A percentile compares a stretch with the other conserved stretches of the same genome.
Conservation (phyloP, 164 flowering plant species). For the Aristolochia fimbriata region DNA sequence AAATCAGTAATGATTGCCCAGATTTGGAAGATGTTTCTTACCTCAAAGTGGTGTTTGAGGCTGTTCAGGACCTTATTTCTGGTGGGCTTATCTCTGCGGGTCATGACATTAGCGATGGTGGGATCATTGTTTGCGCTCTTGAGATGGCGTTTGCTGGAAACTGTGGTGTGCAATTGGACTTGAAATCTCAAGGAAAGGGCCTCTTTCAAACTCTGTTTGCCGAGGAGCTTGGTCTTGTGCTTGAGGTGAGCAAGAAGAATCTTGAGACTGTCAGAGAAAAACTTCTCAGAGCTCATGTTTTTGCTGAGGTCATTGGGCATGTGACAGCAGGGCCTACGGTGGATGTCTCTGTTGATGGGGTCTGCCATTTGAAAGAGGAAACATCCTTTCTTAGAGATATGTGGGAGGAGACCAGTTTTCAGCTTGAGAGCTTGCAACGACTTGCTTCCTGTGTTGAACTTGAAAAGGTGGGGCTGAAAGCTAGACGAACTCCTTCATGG, state of each 20-base stretch:
- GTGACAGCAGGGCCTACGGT: conserved; percentile 35
- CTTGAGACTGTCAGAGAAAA: conserved; percentile 34
- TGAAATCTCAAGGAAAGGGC: conserved; percentile 39
- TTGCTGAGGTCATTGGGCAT: conserved; percentile 57
- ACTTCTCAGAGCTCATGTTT: conserved; percentile 29
- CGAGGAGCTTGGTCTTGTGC: conserved; percentile 84
- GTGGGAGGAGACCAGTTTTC: conserved; percentile 97
- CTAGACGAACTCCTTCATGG: conserved; percentile 72
- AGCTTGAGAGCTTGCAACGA: conserved; percentile 64
- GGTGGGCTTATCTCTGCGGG: conserved; percentile 77
- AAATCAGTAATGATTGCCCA: conserved; percentile 77
- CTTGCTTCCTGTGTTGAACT: conserved; percentile 70
- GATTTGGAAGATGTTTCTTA: conserved; percentile 83
- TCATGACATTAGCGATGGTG: conserved; percentile 97
- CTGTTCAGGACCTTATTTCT: conserved; percentile 51
- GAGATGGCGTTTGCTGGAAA: conserved; percentile 99
- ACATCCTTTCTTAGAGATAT: conserved; percentile 65
- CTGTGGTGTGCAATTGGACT: conserved; percentile 54
- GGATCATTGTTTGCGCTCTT: conserved; percentile 47
- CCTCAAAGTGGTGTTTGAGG: conserved; percentile 60
- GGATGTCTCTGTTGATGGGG: conserved; percentile 53
- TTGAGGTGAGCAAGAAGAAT: conserved; percentile 59
- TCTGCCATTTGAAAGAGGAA: conserved; percentile 39
- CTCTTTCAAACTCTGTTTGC: conserved; percentile 64
- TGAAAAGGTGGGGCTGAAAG: conserved; percentile 66